Conservation (phyloP, 2,329 filamentous ascomycete species). For the Coniosporium tulheliwenetii region DNA sequence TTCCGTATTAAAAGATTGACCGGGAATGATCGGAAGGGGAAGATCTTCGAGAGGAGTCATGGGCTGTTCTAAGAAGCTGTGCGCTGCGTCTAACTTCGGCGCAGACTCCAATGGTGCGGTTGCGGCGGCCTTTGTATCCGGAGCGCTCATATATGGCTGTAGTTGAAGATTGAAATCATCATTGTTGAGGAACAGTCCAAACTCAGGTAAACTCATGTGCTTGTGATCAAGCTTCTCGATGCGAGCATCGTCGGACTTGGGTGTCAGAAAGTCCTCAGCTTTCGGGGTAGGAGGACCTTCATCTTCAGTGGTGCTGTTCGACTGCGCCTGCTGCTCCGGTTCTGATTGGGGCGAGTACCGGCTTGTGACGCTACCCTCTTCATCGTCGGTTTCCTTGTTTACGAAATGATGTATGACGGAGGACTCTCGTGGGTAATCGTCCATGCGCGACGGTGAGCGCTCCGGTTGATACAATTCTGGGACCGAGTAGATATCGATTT, state of each 20-base stretch:
- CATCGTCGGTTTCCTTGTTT: slow-evolving; percentile 11
- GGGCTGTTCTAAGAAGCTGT: slow-evolving; percentile 27
- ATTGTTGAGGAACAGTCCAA: slow-evolving; percentile 30
- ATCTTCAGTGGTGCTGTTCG: slow-evolving; percentile 20
- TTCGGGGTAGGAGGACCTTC: slow-evolving; percentile 31
- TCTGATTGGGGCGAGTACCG: slow-evolving; percentile 34
- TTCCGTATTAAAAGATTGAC: slow-evolving; percentile 5
- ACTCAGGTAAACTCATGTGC: slow-evolving; percentile 30
- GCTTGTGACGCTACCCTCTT: slow-evolving; percentile 40
- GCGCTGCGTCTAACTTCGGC: slow-evolving; percentile 21
- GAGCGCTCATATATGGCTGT: slow-evolving; percentile 35
- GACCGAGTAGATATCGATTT: slow-evolving; percentile 50
- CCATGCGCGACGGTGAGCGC: slow-evolving; percentile 29
- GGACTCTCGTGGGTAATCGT: slow-evolving; percentile 27
- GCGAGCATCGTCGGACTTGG: slow-evolving; percentile 3
- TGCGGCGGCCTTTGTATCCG: slow-evolving; percentile 19
- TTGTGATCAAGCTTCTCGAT: slow-evolving; percentile 7
- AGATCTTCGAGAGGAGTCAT: slow-evolving; percentile 40
- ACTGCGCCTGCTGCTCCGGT: slow-evolving; percentile 14
- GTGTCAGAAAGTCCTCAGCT: slow-evolving; percentile 13
- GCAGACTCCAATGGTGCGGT: slow-evolving; percentile 12
- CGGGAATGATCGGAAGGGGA: slow-evolving; percentile 27
- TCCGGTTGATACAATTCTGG: slow-evolving; percentile 46
- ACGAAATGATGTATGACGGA: slow-evolving; percentile 40
- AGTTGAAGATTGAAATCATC: slow-evolving; percentile 40